A percentile compares a stretch with the other conserved stretches of the same genome.
These are phyloP conservation scores for Globisporangium iwayamae DNA, from an alignment of 352 stramenopile species.

Conservation along the genomic window DNA sequence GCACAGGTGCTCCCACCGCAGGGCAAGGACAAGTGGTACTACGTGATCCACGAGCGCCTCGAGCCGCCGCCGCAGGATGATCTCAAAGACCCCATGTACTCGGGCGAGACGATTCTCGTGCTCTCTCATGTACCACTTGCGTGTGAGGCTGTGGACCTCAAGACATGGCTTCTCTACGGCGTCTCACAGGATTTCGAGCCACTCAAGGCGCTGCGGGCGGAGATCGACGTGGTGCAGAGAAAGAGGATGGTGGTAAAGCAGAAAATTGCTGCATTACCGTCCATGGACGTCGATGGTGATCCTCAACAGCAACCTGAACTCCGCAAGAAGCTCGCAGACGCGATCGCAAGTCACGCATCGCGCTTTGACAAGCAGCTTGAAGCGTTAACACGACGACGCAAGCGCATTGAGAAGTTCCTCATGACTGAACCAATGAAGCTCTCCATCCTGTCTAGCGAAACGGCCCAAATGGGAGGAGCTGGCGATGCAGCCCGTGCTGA, in stretches of 20 bases:
- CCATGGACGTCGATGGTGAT: slow-evolving; percentile 39
- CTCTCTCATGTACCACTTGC: slow-evolving; percentile 51
- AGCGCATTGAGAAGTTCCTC: slow-evolving; percentile 43
- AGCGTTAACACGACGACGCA: slow-evolving; percentile 24
- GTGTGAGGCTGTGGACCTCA: slow-evolving; percentile 50
- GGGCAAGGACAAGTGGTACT: slow-evolving; percentile 60
- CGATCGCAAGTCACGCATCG: slow-evolving; percentile 29
- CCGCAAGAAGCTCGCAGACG: slow-evolving; percentile 50
- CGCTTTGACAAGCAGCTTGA: slow-evolving; percentile 47
- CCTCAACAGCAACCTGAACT: slow-evolving; percentile 45
- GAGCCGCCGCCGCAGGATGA: slow-evolving; percentile 59
- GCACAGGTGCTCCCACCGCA: slow-evolving; percentile 46
- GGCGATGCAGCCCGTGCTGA: slow-evolving; percentile 23
- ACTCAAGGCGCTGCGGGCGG: slow-evolving; percentile 30
- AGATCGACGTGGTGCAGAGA: slow-evolving; percentile 29
- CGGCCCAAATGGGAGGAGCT: background rate
- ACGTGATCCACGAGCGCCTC: slow-evolving; percentile 62
- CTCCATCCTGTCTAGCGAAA: slow-evolving; percentile 28
- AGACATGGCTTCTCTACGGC: slow-evolving; percentile 57
- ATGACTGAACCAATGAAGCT: slow-evolving; percentile 60
- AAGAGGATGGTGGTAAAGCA: slow-evolving; percentile 53
- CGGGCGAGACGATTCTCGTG: slow-evolving; percentile 43
- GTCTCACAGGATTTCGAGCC: slow-evolving; percentile 53
- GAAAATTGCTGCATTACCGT: slow-evolving; percentile 46
- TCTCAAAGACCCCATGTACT: slow-evolving; percentile 53